Evolutionary conservation across 306 rosid species (phyloP).

Genomic region (Prinsepia uniflora): DNA sequence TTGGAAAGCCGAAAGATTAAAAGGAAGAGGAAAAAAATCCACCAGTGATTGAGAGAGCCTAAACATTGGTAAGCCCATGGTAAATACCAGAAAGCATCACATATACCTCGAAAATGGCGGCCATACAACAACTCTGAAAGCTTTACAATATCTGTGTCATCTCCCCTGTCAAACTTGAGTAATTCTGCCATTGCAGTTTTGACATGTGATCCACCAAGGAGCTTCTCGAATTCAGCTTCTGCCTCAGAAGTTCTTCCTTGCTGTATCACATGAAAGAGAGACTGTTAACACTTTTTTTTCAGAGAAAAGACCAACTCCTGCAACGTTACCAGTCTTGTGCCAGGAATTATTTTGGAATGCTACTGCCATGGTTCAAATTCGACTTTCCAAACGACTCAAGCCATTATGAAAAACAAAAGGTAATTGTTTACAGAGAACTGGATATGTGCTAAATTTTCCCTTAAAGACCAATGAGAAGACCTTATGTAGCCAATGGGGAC

Average conservation of each 20-base stretch:
- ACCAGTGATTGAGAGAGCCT: not conserved
- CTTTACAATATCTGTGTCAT: constrained; percentile 62
- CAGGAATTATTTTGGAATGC: not conserved
- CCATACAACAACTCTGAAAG: constrained; percentile 78
- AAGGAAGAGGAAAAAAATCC: constrained; percentile 13
- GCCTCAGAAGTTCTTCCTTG: constrained; percentile 91
- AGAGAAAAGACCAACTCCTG: not conserved
- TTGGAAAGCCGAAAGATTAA: constrained; percentile 27
- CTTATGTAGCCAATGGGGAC: constrained; percentile 95
- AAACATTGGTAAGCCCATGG: not conserved
- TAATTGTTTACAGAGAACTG: too few relatives aligned
- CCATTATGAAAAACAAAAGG: not conserved
- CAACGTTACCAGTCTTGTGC: not conserved
- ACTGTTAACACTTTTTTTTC: not conserved
- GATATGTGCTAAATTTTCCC: not conserved
- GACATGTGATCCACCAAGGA: constrained; percentile 81
- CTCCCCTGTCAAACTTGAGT: constrained; percentile 71
- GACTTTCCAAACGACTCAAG: not conserved
- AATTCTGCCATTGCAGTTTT: constrained; percentile 77
- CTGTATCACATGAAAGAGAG: constrained; percentile 38
- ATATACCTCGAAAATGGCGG: constrained; percentile 76
- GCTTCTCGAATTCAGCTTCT: constrained; percentile 78
- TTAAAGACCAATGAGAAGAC: constrained; percentile 30
- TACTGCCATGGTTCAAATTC: not conserved
- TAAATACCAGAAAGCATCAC: constrained; percentile 6